Evolutionary conservation across 2,329 filamentous ascomycete genomes (phyloP).

Genomic region (Cladosporium colombiae): DNA sequence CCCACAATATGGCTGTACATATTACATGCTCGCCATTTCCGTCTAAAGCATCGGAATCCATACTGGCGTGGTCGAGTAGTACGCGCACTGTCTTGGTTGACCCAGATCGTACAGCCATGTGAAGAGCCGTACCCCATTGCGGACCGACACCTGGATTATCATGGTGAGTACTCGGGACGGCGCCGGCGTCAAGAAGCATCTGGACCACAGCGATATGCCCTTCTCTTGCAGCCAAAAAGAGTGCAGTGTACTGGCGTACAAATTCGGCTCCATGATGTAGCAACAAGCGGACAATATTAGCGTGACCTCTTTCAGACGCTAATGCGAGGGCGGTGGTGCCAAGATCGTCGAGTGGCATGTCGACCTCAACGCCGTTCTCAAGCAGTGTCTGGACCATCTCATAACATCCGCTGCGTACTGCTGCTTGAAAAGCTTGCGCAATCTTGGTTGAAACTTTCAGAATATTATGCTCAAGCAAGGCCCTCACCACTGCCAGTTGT

Average conservation of each 20-base stretch:
- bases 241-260: too few species aligned
- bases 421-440: not conserved
- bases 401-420: not conserved
- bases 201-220: not conserved
- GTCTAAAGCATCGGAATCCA: not conserved
- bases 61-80: not conserved
- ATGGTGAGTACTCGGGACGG: not conserved
- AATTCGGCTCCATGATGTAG: not conserved
- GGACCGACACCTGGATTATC: too few species aligned
- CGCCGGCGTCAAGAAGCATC: not conserved
- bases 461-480: not conserved
- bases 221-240: not conserved
- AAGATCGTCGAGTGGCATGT: not conserved
- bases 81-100: not conserved
- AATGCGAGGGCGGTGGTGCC: too few species aligned
- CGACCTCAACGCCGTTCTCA: not conserved
- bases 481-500: not conserved
- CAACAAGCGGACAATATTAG: not conserved
- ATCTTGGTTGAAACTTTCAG: not conserved
- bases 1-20: not conserved
- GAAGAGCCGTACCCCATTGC: not conserved
- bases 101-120: not conserved
- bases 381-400: not conserved
- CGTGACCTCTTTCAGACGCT: too few species aligned
- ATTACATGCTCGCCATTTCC: not conserved